Base-by-base conservation (phyloP, 2,329 filamentous ascomycete genomes). In the Diplodia intermedia region DNA sequence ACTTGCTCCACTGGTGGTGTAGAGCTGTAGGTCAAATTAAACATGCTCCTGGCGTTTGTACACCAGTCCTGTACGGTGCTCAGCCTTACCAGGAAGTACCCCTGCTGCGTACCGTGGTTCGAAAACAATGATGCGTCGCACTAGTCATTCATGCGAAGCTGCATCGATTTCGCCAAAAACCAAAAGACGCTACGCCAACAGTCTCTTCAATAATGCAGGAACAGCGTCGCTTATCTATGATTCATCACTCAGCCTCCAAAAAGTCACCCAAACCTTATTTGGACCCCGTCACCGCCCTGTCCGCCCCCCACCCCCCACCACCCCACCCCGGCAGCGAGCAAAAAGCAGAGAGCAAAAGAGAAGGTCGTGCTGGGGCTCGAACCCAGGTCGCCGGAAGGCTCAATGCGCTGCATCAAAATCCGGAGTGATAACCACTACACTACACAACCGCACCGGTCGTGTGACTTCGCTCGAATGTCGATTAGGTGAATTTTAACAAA, bases 401-500 rank as follows among this genome's bases (percentile, higher is more conserved):
- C 8, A 61, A 49, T 61, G 57, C 57, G 0, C 5, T 49, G 57
- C 57, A 61, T 61, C 57, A 61, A 61, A 61, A 61, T 61, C 57
- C 57, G 57, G 57, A 61, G 57, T 61, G 57, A 61, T 61, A 61
- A 61, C 57, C 57, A 61, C 57, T 61, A 61, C 57, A 61, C 57
- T 61, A 61, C 57, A 61, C 57, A 61, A 61, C 57, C 57, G 15
- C 9, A 4, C 1, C 1, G 57, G 57, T 11, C 50, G 40, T 23
- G 11, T n/a, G 18, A 33, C 40, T 33, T 50, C 11, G 8, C 18
- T 49, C 8, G n/a, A 50, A 49, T 50, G 40, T 61, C 57, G 9
- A 15, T 3, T 1, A 33, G 23, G 23, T 26, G 3, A 26, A 26
- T 26, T 26, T 26, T 1, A 6, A 4, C 14, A 15, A 1, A 14